Evolutionary conservation across 805 yeast genomes (phyloP).

Genomic region (Metschnikowia peoriensis): DNA sequence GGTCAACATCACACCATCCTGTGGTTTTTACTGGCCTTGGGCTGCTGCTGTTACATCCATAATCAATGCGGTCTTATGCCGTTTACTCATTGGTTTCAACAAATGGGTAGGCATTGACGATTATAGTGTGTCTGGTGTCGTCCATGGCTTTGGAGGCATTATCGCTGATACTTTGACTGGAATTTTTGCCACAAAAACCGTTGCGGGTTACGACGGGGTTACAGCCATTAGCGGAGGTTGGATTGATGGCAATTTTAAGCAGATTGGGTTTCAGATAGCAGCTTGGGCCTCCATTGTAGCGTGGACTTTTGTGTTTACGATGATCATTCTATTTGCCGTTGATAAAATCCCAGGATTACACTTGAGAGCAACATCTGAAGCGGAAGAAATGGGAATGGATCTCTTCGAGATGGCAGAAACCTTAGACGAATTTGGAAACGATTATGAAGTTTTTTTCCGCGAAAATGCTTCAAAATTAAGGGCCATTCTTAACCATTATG

Average conservation of each 20-base stretch:
- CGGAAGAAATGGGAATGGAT: slow-evolving; percentile 53
- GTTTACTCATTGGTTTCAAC: slow-evolving; percentile 33
- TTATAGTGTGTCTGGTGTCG: slow-evolving; percentile 43
- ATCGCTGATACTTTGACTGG: slow-evolving; percentile 43
- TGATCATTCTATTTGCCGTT: slow-evolving; percentile 43
- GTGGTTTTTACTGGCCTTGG: slow-evolving; percentile 48
- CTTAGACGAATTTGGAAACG: slow-evolving; percentile 38
- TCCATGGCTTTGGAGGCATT: slow-evolving; percentile 51
- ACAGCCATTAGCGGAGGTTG: slow-evolving; percentile 47
- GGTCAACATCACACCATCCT: slow-evolving; percentile 47
- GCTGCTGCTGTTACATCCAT: slow-evolving; percentile 44
- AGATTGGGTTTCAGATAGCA: slow-evolving; percentile 47
- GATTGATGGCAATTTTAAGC: slow-evolving; percentile 45
- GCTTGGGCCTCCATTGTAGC: slow-evolving; percentile 40
- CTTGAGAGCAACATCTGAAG: slow-evolving; percentile 44
- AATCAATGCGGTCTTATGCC: slow-evolving; percentile 39
- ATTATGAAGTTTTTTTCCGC: slow-evolving; percentile 27
- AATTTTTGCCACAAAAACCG: slow-evolving; percentile 43
- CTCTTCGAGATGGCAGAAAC: slow-evolving; percentile 50
- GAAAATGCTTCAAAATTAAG: slow-evolving; percentile 20
- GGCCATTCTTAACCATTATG: slow-evolving; percentile 14
- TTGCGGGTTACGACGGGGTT: slow-evolving; percentile 44
- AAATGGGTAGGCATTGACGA: slow-evolving; percentile 46
- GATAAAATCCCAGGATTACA: slow-evolving; percentile 52
- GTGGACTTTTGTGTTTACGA: slow-evolving; percentile 47